Percentiles rank a stretch among this genome's conserved stretches.
These are phyloP conservation scores for Xylaria grammica DNA, from an alignment of 495 filamentous ascomycete species.

Conservation along the genomic window DNA sequence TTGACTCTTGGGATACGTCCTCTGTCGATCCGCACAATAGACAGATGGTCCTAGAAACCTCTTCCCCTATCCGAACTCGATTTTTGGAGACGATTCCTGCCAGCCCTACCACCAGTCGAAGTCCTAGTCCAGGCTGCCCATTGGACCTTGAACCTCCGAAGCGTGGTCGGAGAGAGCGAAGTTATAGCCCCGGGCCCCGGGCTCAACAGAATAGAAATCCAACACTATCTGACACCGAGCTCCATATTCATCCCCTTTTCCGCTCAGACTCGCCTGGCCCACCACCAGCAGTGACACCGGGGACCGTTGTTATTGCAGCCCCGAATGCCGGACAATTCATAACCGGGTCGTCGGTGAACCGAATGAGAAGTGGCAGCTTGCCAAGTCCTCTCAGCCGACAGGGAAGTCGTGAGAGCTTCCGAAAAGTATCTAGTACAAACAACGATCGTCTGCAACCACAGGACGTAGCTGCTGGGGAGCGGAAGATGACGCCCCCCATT, in stretches of 20 bases:
- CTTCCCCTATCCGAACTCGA: slow-evolving; percentile 48
- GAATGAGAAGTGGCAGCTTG: slow-evolving; percentile 71
- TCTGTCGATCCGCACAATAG: slow-evolving; percentile 62
- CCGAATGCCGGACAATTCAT: slow-evolving; percentile 73
- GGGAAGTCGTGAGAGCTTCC: slow-evolving; percentile 55
- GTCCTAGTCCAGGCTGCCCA: slow-evolving; percentile 53
- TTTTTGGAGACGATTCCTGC: slow-evolving; percentile 67
- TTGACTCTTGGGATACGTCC: slow-evolving; percentile 73
- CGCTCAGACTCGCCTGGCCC: slow-evolving; percentile 74
- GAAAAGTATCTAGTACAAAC: slow-evolving; percentile 34
- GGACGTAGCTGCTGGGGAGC: slow-evolving; percentile 35
- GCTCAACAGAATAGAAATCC: slow-evolving; percentile 39
- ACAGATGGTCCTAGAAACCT: slow-evolving; percentile 56
- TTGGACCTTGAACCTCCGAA: slow-evolving; percentile 50
- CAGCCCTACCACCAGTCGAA: slow-evolving; percentile 56
- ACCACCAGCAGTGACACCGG: slow-evolving; percentile 68
- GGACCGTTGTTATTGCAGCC: slow-evolving; percentile 72
- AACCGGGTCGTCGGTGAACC: slow-evolving; percentile 61
- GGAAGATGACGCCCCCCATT: slow-evolving; percentile 62
- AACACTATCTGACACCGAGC: slow-evolving; percentile 59
- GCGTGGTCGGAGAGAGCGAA: slow-evolving; percentile 42
- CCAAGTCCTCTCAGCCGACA: slow-evolving; percentile 59
- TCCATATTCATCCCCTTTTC: slow-evolving; percentile 86
- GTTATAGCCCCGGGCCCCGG: slow-evolving; percentile 48
- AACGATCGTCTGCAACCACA: slow-evolving; percentile 31